phyloP scores from a whole-genome alignment of 2,329 filamentous ascomycete genomes.

The Diaporthe sp. region DNA sequence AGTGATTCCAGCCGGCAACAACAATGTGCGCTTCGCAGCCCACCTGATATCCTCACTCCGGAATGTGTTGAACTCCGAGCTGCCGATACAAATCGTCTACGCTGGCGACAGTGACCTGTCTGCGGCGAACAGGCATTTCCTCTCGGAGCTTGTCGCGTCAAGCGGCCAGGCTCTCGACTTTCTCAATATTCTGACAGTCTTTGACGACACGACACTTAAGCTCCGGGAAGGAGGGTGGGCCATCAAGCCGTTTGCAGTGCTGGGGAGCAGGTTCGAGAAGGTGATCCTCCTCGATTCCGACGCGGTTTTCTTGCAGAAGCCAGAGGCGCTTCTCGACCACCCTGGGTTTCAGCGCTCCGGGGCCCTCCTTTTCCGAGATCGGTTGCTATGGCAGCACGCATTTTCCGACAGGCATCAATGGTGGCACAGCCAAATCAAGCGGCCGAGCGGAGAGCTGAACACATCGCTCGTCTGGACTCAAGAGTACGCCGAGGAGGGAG shows the following conservation, averaged over 20 bases:
- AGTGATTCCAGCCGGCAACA: constrained; percentile 53
- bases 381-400: constrained; percentile 54
- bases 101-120: constrained; percentile 53
- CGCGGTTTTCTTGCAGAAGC: constrained; percentile 55
- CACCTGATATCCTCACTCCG: constrained; percentile 53
- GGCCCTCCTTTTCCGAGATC: constrained; percentile 56
- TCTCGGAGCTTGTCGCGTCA: constrained; percentile 39
- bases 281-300: constrained; percentile 57
- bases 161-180: constrained; percentile 47
- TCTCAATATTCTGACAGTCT: constrained; percentile 51
- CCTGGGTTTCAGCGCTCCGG: constrained; percentile 50
- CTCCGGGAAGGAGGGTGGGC: constrained; percentile 54
- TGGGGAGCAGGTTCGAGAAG: constrained; percentile 54
- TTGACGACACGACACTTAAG: constrained; percentile 50
- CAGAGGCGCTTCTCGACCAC: constrained; percentile 51
- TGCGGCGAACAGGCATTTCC: constrained; percentile 43
- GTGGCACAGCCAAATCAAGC: constrained; percentile 54
- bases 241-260: constrained; percentile 57
- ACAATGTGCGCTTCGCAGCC: constrained; percentile 51
- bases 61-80: constrained; percentile 46
- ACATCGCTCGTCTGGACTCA: constrained; percentile 57
- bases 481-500: constrained; percentile 57
- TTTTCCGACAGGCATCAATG: constrained; percentile 54
- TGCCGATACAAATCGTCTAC: constrained; percentile 55
- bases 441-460: constrained; percentile 51